These are phyloP conservation scores for Saturnispora saitoi DNA, from an alignment of 805 yeast genomes.

Conservation along the genomic window DNA sequence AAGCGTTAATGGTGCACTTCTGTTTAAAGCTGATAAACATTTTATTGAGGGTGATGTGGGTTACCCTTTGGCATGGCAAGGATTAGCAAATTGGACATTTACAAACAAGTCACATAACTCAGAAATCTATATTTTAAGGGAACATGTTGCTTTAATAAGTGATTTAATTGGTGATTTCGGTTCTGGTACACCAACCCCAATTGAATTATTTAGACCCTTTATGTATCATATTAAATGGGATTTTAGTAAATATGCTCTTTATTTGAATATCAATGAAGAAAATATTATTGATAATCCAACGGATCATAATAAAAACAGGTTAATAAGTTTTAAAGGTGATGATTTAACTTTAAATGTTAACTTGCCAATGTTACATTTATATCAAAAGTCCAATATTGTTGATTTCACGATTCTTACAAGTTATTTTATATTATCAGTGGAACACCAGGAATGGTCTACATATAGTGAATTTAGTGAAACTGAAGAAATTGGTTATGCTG, in stretches of 20 bases:
- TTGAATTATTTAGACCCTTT: conserved; percentile 71
- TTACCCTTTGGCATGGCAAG: conserved; percentile 80
- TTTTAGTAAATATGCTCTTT: conserved; percentile 47
- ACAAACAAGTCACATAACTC: conserved; percentile 42
- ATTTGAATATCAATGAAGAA: conserved; percentile 73
- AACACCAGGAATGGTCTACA: conserved; percentile 92
- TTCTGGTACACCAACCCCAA: conserved; percentile 60
- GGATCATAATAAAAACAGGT: conserved; percentile 74
- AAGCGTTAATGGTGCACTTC: conserved; percentile 81
- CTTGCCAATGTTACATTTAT: conserved; percentile 53
- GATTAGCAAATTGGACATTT: conserved; percentile 60
- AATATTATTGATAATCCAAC: conserved; percentile 86
- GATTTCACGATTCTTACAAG: conserved; percentile 48
- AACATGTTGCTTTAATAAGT: conserved; percentile 64
- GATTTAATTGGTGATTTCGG: conserved; percentile 74
- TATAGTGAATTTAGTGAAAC: conserved; percentile 57
- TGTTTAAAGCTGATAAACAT: conserved; percentile 56
- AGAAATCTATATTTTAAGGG: conserved; percentile 63
- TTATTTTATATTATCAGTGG: conserved; percentile 50
- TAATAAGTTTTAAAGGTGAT: conserved; percentile 64
- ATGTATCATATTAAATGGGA: conserved; percentile 54
- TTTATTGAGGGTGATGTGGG: conserved; percentile 47
- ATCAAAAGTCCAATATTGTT: conserved; percentile 43
- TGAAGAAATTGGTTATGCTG: conserved; percentile 58
- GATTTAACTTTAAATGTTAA: conserved; percentile 36